These are phyloP conservation scores for Erodium trifolium DNA, from an alignment of 441 rosid species.

Conservation along the genomic window DNA sequence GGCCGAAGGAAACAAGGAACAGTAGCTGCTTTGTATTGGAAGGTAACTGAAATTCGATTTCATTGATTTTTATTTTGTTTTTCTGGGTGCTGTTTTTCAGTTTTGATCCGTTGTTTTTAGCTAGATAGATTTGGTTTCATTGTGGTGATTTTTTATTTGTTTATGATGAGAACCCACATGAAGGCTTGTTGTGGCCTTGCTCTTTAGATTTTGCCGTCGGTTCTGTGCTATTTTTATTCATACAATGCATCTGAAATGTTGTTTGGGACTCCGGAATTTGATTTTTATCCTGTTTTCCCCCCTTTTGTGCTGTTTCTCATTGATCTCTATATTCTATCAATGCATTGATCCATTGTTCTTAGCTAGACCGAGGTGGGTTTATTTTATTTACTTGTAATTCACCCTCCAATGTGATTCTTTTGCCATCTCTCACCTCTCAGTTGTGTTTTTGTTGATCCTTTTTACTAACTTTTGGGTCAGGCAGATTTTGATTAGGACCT, in stretches of 20 bases:
- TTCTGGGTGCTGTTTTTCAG: background rate
- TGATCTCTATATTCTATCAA: background rate
- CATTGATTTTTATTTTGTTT: background rate
- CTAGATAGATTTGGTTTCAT: background rate
- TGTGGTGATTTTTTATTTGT: too few species aligned
- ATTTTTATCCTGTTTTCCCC: background rate
- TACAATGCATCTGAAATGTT: too few species aligned
- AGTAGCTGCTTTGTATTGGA: background rate
- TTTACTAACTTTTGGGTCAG: too few species aligned
- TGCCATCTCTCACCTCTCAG: background rate
- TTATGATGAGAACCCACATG: background rate
- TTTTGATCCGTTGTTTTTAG: background rate
- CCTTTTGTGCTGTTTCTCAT: background rate
- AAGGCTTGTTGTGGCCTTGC: background rate
- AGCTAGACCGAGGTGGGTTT: background rate
- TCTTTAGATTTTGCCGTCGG: too few species aligned
- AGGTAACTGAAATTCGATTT: background rate
- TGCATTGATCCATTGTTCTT: slow-evolving; percentile 9
- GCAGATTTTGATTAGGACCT: too few species aligned
- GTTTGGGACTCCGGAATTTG: background rate
- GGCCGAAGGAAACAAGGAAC: background rate
- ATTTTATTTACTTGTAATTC: background rate
- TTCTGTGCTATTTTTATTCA: too few species aligned
- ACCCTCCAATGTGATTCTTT: background rate
- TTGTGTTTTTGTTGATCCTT: background rate